Evolutionary conservation across 441 rosid genomes (phyloP), one percentile per base, ranked within the genome.

Genomic region (Erodium texanum): DNA sequence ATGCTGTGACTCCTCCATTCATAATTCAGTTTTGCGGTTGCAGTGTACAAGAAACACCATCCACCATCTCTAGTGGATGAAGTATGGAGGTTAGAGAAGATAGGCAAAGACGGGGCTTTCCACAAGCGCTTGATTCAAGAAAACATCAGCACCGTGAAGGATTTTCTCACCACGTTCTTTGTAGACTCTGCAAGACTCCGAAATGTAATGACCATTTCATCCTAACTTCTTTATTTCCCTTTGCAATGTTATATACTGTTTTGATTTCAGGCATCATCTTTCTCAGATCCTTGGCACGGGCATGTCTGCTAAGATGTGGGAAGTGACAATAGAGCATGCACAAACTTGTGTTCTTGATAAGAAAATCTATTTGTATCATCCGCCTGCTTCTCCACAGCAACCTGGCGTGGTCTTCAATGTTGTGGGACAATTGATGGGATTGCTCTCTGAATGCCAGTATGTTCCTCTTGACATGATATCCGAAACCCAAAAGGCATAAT

Each of bases 281-380:
- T 36, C 32, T 52, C 80, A 93, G 99, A 84, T 92, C 76, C 94
- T 94, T 56, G 99, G 99, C 70, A 84, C 96, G 1, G 99, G 99
- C 16, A 94, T 94, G 99, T 91, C 99, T 68, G 83, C 96, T 48
- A 94, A 92, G 84, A 94, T 89, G 97, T 94, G 99, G 97, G 99
- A 94, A 70, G 86, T 89, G 54, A 86, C 90, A 0, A 72, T 89
- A 62, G 97, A 92, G 69, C 99, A 94, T 79, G 96, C 99, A 66
- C 82, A 78, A 48, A 85, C 97, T 0, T 94, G 97, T 73, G 79
- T 79, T 52, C 80, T 94, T 62, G 96, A 92, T 78, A 85, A 78
- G 75, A 88, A 82, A 69, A 73, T 85, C 22, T 82, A 80, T 72
- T 73, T 86, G 65, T 88, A 89, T 79, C 79, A 76, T 66, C 83